Conservation (phyloP, 495 filamentous ascomycete species). For the Aspergillus olivimuriae region DNA sequence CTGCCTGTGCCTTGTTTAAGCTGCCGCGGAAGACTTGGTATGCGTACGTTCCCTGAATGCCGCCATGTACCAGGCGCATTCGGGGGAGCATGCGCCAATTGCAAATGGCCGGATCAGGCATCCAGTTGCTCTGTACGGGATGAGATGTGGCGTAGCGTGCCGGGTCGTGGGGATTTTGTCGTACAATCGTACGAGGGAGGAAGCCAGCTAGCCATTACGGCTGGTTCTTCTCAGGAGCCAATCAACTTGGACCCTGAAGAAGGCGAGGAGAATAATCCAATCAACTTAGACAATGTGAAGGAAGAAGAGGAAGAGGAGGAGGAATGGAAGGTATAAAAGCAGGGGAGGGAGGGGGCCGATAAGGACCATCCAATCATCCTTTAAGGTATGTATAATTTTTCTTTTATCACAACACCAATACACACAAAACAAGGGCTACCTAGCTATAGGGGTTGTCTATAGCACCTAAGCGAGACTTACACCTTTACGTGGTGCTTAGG, state of each 20-base stretch:
- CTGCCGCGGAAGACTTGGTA: constrained; percentile 1
- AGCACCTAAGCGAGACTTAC: constrained; percentile 9
- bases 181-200: not conserved
- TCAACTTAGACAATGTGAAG: not conserved
- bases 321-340: too few species aligned
- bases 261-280: not conserved
- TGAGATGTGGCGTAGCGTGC: not conserved
- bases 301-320: not conserved
- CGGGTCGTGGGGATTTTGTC: not conserved
- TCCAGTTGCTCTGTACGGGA: constrained; percentile 6
- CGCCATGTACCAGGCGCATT: constrained; percentile 10
- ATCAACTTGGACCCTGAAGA: constrained; percentile 4
- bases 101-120: constrained; percentile 10
- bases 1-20: not conserved
- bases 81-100: constrained; percentile 11
- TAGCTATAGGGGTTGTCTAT: constrained; percentile 8
- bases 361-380: not conserved
- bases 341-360: too few species aligned
- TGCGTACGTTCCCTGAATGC: constrained; percentile 5
- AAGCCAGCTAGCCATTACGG: not conserved
- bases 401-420: not conserved
- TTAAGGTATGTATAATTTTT: constrained; percentile 6
- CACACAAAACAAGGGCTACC: not conserved
- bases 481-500: constrained; percentile 10
- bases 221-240: not conserved